A percentile compares a stretch with the other conserved stretches of the same genome.
Evolutionary conservation across 2,329 filamentous ascomycete species (phyloP).

Genomic region (Colletotrichum godetiae): DNA sequence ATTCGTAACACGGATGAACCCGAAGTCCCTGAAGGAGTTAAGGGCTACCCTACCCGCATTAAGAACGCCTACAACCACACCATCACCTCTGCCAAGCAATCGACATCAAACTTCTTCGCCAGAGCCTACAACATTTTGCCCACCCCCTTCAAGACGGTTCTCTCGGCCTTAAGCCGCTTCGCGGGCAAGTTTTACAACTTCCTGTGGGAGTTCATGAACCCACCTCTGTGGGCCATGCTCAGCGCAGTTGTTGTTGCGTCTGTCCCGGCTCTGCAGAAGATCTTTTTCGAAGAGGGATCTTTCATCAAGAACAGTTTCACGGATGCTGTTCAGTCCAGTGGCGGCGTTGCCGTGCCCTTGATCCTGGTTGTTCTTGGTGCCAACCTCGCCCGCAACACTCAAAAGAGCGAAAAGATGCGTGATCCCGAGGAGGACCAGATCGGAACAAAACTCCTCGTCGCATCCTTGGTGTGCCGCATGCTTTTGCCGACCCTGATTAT

Average conservation of each 20-base stretch:
- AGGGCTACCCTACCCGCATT: conserved; percentile 53
- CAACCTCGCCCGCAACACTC: conserved; percentile 92
- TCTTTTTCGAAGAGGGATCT: conserved; percentile 90
- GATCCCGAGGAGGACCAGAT: conserved; percentile 78
- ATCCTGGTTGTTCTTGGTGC: conserved; percentile 96
- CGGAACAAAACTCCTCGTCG: conserved; percentile 83
- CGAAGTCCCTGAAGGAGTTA: conserved; percentile 53
- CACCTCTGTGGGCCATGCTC: conserved; percentile 97
- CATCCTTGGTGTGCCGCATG: conserved; percentile 90
- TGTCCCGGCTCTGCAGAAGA: conserved; percentile 80
- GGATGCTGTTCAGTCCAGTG: conserved; percentile 84
- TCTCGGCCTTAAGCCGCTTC: conserved; percentile 46
- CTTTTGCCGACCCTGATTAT: conserved; percentile 90
- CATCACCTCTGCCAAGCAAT: conserved; percentile 38
- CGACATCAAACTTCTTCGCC: conserved; percentile 38
- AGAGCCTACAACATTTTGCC: conserved; percentile 54
- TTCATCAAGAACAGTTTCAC: conserved; percentile 95
- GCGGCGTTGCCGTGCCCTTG: conserved; percentile 90
- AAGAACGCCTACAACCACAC: conserved; percentile 47
- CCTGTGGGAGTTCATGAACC: conserved; percentile 96
- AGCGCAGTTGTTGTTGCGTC: conserved; percentile 91
- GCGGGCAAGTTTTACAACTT: conserved; percentile 68
- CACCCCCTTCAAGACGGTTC: conserved; percentile 48
- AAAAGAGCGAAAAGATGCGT: conserved; percentile 71
- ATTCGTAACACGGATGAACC: conserved; percentile 58